These are phyloP conservation scores for Phytopythium ostracodes DNA, from an alignment of 352 stramenopile genomes.

Conservation along the genomic window DNA sequence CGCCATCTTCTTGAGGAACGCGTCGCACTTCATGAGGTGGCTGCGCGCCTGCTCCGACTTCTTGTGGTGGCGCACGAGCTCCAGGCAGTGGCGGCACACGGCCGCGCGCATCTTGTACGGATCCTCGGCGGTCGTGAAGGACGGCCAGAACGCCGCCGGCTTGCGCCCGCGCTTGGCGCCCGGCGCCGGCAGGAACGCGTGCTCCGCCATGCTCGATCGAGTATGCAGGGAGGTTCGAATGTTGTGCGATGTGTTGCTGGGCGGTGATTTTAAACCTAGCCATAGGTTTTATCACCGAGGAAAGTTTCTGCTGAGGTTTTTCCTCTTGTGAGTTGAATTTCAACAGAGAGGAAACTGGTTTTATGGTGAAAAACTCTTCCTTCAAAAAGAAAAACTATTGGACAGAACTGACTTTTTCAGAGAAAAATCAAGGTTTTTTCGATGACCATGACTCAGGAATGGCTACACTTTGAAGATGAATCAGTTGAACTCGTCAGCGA, in stretches of 20 bases:
- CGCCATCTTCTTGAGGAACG: conserved; percentile 41
- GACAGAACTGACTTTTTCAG: background rate
- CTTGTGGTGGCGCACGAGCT: conserved; percentile 42
- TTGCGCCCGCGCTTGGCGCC: conserved; percentile 29
- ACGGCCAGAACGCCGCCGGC: conserved; percentile 44
- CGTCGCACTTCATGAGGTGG: conserved; percentile 51
- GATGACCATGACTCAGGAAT: background rate
- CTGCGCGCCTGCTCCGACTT: conserved; percentile 58
- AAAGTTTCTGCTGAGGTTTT: too few species aligned
- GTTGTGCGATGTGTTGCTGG: background rate
- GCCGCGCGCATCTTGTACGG: conserved; percentile 41
- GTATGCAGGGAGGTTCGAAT: background rate
- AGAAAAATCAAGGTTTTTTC: background rate
- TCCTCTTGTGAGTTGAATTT: too few species aligned
- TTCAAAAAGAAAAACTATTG: background rate
- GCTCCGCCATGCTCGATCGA: conserved; percentile 1
- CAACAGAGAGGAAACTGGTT: too few species aligned
- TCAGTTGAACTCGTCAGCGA: background rate
- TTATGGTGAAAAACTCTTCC: background rate
- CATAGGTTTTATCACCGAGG: too few species aligned
- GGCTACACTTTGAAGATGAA: background rate
- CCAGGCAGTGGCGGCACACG: conserved; percentile 48
- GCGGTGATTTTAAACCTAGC: background rate
- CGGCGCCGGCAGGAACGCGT: background rate
- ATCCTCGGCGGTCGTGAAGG: conserved; percentile 40